phyloP scores from a whole-genome alignment of 768 basidiomycete genomes.

The Cystobasidiopsis lactophilus region DNA sequence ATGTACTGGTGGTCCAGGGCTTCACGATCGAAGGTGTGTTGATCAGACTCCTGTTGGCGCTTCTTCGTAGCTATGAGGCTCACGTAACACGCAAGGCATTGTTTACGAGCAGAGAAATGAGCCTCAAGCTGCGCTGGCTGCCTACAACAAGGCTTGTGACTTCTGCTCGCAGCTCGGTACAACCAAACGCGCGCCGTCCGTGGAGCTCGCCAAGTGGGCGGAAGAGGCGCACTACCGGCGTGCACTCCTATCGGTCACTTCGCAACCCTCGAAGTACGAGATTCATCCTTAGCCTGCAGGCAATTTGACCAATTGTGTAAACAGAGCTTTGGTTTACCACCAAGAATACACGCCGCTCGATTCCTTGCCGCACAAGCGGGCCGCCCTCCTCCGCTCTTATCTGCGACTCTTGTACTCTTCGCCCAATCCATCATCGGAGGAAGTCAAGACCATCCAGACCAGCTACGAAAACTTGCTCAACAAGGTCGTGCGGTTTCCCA shows the following conservation, averaged over 20 bases:
- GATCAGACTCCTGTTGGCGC: too few species aligned
- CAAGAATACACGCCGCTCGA: background rate
- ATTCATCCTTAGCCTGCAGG: background rate
- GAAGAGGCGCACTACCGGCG: background rate
- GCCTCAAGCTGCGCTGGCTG: background rate
- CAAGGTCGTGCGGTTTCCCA: conserved; percentile 4
- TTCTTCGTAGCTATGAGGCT: too few species aligned
- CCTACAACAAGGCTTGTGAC: background rate
- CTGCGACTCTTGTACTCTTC: background rate
- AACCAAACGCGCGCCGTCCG: background rate
- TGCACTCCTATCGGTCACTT: background rate
- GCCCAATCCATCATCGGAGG: background rate
- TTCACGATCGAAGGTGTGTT: too few species aligned
- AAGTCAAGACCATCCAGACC: background rate
- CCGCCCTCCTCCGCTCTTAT: conserved; percentile 4
- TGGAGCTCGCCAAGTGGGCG: background rate
- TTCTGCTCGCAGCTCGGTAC: background rate
- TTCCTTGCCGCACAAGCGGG: background rate
- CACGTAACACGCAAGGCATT: background rate
- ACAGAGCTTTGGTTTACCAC: background rate
- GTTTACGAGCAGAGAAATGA: background rate
- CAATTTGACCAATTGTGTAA: too few species aligned
- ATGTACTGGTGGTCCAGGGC: too few species aligned
- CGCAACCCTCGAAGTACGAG: background rate
- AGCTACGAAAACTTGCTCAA: conserved; percentile 5